Evolutionary conservation across 1,284 basidiomycete genomes (phyloP).

Genomic region (Coniferiporia sulphurascens): DNA sequence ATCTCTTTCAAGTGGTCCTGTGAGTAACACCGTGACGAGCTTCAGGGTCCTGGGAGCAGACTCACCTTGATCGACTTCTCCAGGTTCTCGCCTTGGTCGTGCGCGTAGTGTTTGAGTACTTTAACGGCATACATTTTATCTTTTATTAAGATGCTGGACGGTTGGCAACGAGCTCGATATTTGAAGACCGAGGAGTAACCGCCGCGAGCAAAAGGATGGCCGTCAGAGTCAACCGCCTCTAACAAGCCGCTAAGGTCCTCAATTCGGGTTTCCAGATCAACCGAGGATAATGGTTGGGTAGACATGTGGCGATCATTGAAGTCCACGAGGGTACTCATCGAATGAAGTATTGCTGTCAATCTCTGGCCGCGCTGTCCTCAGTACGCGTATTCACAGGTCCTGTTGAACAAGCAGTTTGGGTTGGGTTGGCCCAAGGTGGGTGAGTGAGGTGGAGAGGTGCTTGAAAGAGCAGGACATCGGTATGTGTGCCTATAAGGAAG

Average conservation of each 20-base stretch:
- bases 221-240: not conserved
- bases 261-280: not conserved
- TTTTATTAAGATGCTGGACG: not conserved
- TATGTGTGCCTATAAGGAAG: too few species aligned
- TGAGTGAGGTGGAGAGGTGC: too few species aligned
- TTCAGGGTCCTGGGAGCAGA: not conserved
- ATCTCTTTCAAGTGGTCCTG: not conserved
- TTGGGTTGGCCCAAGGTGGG: too few species aligned
- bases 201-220: not conserved
- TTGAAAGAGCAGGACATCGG: too few species aligned
- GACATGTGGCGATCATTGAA: not conserved
- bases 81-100: not conserved
- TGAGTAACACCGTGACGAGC: not conserved
- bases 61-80: not conserved
- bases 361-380: too few species aligned
- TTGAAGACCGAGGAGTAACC: not conserved
- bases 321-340: not conserved
- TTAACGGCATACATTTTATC: not conserved
- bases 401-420: too few species aligned
- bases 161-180: not conserved
- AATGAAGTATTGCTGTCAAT: too few species aligned
- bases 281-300: not conserved
- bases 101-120: not conserved
- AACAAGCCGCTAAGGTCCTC: not conserved
- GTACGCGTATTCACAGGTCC: too few species aligned